A percentile compares a stretch with the other conserved stretches of the same genome.
phyloP scores from a whole-genome alignment of 2,329 filamentous ascomycete species.

The Ophiostoma triangulosporum region DNA sequence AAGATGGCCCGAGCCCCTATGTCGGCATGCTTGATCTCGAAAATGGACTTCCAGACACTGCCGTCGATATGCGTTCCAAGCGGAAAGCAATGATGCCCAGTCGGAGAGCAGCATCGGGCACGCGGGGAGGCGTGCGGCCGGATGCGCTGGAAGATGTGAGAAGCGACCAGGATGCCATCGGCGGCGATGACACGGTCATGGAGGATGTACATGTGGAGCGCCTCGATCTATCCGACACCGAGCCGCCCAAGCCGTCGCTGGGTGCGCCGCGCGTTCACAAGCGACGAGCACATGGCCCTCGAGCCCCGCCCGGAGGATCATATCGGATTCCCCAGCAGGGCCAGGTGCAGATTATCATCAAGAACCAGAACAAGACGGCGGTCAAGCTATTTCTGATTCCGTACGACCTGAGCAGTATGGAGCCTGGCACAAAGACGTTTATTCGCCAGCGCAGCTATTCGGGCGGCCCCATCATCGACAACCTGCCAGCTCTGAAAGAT shows the following conservation, averaged over 20 bases:
- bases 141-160: not conserved
- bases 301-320: constrained; percentile 67
- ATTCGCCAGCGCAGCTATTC: constrained; percentile 91
- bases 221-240: constrained; percentile 8
- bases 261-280: constrained; percentile 23
- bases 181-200: not conserved
- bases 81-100: constrained; percentile 31
- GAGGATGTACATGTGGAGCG: constrained; percentile 5
- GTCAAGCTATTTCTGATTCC: constrained; percentile 92
- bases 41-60: constrained; percentile 50
- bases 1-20: constrained; percentile 89
- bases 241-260: constrained; percentile 15
- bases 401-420: constrained; percentile 87
- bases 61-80: constrained; percentile 33
- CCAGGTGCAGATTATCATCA: constrained; percentile 91
- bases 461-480: constrained; percentile 66
- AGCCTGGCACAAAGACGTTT: constrained; percentile 87
- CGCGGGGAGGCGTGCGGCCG: not conserved
- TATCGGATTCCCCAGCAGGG: constrained; percentile 91
- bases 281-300: constrained; percentile 36
- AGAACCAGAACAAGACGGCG: constrained; percentile 96
- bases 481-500: constrained; percentile 22
- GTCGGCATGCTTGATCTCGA: constrained; percentile 88
- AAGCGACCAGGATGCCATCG: not conserved
- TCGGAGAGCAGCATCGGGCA: constrained; percentile 18